These are phyloP conservation scores for Botrytis porri DNA, from an alignment of 2,329 filamentous ascomycete species.

Conservation along the genomic window DNA sequence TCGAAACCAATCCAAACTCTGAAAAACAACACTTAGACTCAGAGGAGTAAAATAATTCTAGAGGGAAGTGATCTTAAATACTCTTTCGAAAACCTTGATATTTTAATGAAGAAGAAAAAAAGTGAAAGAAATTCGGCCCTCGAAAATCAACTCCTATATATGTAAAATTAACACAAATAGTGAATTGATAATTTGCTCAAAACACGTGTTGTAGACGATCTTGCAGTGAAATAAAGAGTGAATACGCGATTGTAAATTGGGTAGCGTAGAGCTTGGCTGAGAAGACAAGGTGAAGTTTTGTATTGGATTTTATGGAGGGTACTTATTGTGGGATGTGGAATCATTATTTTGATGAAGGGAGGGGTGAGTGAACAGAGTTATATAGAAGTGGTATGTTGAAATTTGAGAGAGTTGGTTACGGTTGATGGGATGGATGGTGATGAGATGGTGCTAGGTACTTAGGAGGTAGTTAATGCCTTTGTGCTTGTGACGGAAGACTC, in stretches of 20 bases:
- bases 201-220: neutral
- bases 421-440: neutral
- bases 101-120: too few relatives aligned
- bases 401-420: neutral
- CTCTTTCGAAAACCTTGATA: neutral
- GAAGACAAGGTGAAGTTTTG: neutral
- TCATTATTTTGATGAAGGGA: neutral
- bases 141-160: neutral
- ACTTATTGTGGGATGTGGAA: too few relatives aligned
- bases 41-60: neutral
- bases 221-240: neutral
- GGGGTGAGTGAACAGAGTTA: neutral
- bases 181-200: constrained; percentile 1
- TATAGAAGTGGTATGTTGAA: neutral
- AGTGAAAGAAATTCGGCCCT: neutral
- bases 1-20: neutral
- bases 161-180: neutral
- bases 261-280: neutral
- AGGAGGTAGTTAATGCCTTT: neutral
- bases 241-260: neutral
- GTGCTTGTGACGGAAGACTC: neutral
- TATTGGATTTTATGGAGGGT: neutral
- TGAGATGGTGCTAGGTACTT: neutral
- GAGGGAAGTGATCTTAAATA: neutral
- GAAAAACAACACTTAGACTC: neutral